A percentile compares a stretch with the other conserved stretches of the same genome.
Conservation (phyloP, 345 rosid genomes). For the Anacardium occidentale region DNA sequence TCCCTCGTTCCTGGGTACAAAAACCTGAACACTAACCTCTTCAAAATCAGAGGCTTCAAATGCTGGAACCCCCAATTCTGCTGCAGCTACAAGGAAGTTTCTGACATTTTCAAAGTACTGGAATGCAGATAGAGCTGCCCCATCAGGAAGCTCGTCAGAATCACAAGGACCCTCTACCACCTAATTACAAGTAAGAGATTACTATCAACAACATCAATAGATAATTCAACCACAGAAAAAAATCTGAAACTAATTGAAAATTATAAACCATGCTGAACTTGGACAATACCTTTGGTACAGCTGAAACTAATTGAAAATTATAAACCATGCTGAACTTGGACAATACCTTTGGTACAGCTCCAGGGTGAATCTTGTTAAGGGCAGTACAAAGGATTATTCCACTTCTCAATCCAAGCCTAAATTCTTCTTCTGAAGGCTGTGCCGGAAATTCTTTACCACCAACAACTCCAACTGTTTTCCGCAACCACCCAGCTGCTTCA, state of each 20-base stretch:
- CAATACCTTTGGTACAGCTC: conserved; percentile 70
- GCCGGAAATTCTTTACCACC: conserved; percentile 82
- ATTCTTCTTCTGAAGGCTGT: conserved; percentile 88
- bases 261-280: not conserved
- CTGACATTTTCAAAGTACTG: conserved; percentile 90
- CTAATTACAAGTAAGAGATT: conserved; percentile 30
- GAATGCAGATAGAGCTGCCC: conserved; percentile 84
- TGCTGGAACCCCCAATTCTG: conserved; percentile 77
- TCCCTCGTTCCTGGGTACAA: not conserved
- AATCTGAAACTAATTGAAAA: not conserved
- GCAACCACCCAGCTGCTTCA: conserved; percentile 89
- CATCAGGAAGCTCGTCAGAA: conserved; percentile 65
- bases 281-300: conserved; percentile 55
- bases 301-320: not conserved
- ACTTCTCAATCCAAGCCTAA: conserved; percentile 84
- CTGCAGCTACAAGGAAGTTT: conserved; percentile 72
- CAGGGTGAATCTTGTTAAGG: conserved; percentile 83
- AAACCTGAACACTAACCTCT: conserved; percentile 43
- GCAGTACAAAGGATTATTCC: conserved; percentile 86
- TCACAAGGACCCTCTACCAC: conserved; percentile 81
- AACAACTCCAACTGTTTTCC: conserved; percentile 68
- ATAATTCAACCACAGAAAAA: not conserved
- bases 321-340: not conserved
- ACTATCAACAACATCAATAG: not conserved
- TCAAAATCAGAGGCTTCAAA: conserved; percentile 92